Evolutionary conservation across 345 rosid genomes (phyloP).

Genomic region (Acer campestre): DNA sequence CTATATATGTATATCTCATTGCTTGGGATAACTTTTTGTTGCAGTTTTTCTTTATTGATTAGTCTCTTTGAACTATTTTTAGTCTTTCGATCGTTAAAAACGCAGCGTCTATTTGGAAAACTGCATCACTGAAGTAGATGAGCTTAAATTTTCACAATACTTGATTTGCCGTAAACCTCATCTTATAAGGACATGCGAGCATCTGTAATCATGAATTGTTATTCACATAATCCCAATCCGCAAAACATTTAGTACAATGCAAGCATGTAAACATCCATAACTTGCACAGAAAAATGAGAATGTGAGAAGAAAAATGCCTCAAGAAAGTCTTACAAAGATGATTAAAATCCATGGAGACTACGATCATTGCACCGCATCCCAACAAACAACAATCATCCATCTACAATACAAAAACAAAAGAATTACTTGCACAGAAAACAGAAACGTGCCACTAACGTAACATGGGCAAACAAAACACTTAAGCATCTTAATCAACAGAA

Average conservation of each 20-base stretch:
- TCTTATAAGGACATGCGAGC: background rate
- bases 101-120: too few relatives aligned
- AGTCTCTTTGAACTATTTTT: too few relatives aligned
- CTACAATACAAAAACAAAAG: constrained; percentile 46
- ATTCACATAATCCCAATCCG: background rate
- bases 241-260: background rate
- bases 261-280: background rate
- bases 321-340: constrained; percentile 17
- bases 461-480: background rate
- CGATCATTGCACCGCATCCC: constrained; percentile 30
- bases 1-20: background rate
- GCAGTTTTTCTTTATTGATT: background rate
- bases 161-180: background rate
- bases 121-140: too few relatives aligned
- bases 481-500: background rate
- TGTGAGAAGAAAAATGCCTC: constrained; percentile 11
- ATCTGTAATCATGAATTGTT: background rate
- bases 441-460: constrained; percentile 12
- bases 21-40: constrained; percentile 11
- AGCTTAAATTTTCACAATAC: too few relatives aligned
- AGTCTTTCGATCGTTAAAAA: too few relatives aligned
- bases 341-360: constrained; percentile 24
- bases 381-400: constrained; percentile 55
- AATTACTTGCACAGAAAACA: constrained; percentile 16
- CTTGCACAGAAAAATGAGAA: too few relatives aligned